Evolutionary conservation across 768 basidiomycete species (phyloP), one percentile per base, ranked within the genome.

Genomic region (Tylopilus plumbeoviolaceoides): DNA sequence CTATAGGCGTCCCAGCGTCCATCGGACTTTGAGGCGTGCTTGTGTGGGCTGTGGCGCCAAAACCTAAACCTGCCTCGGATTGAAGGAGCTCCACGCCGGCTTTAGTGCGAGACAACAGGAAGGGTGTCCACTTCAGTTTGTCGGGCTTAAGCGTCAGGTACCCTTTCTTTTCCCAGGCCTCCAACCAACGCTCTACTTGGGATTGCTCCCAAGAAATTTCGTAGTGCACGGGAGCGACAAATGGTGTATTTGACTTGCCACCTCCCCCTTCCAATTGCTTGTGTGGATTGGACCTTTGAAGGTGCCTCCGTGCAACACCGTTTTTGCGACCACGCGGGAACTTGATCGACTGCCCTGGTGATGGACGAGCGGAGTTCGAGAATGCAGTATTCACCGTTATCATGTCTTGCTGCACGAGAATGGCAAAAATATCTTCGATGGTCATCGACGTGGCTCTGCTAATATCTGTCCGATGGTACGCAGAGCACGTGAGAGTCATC

Each of bases 41-140:
- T 7, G 57, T 38, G 15, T 43, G 54, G 38, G 38, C 23, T 17
- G 53, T n/a, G 45, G 46, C 45, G 41, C 55, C 52, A 18, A 62
- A 56, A 45, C 49, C 62, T 3, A 55, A 27, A 7, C 57, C 55
- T 17, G 45, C 31, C 35, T 60, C 59, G 38, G 49, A 31, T 43
- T 70, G 70, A 39, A 64, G 50, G 25, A 64, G 40, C 46, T 71
- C 64, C 12, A 55, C 64, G n/a, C 61, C 64, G 4, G 56, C 56
- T 57, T 66, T 68, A 40, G 67, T 70, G 48, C 80, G 74, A 6
- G 84, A 75, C 41, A 92, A 70, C 36, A 97, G 72, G 70, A 95
- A 98, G 25, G 95, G 95, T 56, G 86, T 95, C 90, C 95, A 99
- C 64, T 91, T 93, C 55, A 98, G 77, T 67, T 84, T 84, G 63